These are phyloP conservation scores for Lobosporangium transversale DNA, from an alignment of 192 early-diverging fungal species.

Conservation along the genomic window DNA sequence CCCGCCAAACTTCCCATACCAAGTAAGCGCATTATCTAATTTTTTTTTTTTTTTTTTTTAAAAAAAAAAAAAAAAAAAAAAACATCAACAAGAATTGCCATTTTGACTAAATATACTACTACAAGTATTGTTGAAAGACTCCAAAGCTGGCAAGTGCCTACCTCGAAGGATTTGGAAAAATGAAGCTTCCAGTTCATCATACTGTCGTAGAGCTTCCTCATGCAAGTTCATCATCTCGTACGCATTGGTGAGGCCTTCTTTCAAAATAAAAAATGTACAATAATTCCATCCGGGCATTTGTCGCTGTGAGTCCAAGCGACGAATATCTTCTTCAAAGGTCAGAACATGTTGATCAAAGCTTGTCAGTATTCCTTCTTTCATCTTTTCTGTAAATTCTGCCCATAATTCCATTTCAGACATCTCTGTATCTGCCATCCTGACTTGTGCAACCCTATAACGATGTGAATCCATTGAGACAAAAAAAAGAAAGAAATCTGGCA, in stretches of 20 bases:
- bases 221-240: conserved; percentile 89
- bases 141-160: conserved; percentile 22
- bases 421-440: conserved; percentile 61
- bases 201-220: conserved; percentile 92
- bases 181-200: conserved; percentile 97
- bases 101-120: no score
- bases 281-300: conserved; percentile 99
- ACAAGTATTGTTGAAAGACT: no score
- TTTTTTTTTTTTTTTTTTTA: background rate
- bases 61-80: no score
- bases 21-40: conserved; percentile 83
- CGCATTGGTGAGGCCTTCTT: conserved; percentile 87
- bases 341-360: conserved; percentile 82
- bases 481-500: no score
- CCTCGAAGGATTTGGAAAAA: conserved; percentile 91
- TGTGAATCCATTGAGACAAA: no score
- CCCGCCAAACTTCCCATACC: conserved; percentile 95
- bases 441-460: conserved; percentile 55
- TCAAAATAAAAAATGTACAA: conserved; percentile 95
- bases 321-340: conserved; percentile 90
- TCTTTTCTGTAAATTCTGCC: conserved; percentile 73
- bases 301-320: conserved; percentile 89
- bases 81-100: no score
- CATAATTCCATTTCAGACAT: conserved; percentile 71
- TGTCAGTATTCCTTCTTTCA: conserved; percentile 77